Base-by-base conservation (phyloP, 129 eudicot species). In the Calendula officinalis region DNA sequence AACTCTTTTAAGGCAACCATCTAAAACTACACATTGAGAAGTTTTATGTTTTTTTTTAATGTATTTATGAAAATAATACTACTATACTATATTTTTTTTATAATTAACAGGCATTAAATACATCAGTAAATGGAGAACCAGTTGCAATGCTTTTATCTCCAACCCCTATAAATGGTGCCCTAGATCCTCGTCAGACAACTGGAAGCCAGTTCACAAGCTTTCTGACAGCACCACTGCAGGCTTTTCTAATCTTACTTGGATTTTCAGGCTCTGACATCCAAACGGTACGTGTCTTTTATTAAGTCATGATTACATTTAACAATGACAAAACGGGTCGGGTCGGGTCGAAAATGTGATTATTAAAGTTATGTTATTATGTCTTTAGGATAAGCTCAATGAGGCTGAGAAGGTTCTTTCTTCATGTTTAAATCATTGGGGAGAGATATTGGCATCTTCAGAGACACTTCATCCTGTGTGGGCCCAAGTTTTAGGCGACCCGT, bases 131-230 rank as follows among this genome's bases (percentile, higher is more conserved):
- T 62, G 91, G 95, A 71, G 96, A 88, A 68, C 76, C 80, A 35
- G 81, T 77, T 79, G 96, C 91, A 27, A 79, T 92, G 88, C 89
- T 92, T 35, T 73, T 92, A 60, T 92, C 99, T 70, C 95, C 96
- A 40, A 49, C 69, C 15, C 77, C 94, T 62, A 60, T 65, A 11
- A 71, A 84, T 57, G 74, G 65, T 54, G 75, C 74, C 53, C 15
- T 54, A 64, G 95, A 91, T 69, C 72, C 84, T 82, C 80, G 82
- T 39, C 94, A 82, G 51, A 71, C 78, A 39, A 74, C 76, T 67
- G 96, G 95, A 73, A 92, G 96, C 80, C 77, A 73, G 38, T 88
- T 92, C 78, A 92, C 96, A 41, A 76, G 77, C 71, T 92, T 92
- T 75, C 88, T 92, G 57, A 79, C 95, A 17, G 80, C 92, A 78